Base-by-base conservation (phyloP, 108 stramenopile genomes). In the Cyclotella choctawhatcheeana region DNA sequence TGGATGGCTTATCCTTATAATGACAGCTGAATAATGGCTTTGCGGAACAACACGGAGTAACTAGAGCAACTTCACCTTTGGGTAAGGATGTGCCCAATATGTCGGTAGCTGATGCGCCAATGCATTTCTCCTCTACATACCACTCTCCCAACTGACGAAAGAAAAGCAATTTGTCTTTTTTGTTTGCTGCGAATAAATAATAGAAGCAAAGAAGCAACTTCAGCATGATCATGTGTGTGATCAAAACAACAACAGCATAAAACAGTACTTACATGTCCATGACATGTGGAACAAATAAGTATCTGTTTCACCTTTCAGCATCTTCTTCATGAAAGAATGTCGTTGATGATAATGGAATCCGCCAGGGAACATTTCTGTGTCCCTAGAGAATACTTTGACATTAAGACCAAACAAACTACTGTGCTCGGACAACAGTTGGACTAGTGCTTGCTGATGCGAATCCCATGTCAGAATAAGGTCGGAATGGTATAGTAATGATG, bases 111-210 rank as follows among this genome's bases (percentile, higher is more conserved):
- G 44, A 60, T 22, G 73, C 70, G 5, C 56, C 83, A n/a, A 85
- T 52, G 74, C 93, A 93, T 32, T 59, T 26, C 29, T 89, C 90
- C 27, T 79, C 43, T 25, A 91, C 74, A 65, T 88, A 89, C 88
- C 88, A 93, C 44, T 89, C 87, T 18, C 90, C 88, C 76, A 93
- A 74, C 80, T 95, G 91, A 26, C 84, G 62, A 5, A 90, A 83
- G 64, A 84, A 93, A 21, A 77, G 62, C 7, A 93, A 17, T 75
- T 97, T 97, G 68, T 96, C 86, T 50, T 86, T 82, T 69, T 94
- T 94, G 81, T 86, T 87, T 27, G 69, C 68, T 22, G 93, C 94
- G 91, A 89, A 92, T 35, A 74, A 62, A 73, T 43, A 73, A 43
- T 67, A 43, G 25, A 67, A 73, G 12, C 48, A 60, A 29, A 13